A percentile compares a stretch with the other conserved stretches of the same genome.
These are phyloP conservation scores for Decorospora gaudefroyi DNA, from an alignment of 2,329 filamentous ascomycete genomes.

Conservation along the genomic window DNA sequence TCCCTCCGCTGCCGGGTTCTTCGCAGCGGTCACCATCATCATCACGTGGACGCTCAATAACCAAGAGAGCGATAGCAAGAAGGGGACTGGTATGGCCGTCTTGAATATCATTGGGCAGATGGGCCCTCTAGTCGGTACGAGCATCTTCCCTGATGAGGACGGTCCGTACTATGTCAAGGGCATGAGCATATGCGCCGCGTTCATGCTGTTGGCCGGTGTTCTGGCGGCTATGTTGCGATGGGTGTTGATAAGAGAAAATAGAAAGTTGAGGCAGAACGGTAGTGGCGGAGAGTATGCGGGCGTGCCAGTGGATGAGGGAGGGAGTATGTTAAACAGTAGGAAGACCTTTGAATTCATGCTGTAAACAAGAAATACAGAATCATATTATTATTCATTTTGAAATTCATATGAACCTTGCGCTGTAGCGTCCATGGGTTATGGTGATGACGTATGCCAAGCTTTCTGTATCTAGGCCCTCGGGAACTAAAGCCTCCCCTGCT, in stretches of 20 bases:
- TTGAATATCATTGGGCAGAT: slow-evolving; percentile 82
- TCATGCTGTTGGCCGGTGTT: slow-evolving; percentile 55
- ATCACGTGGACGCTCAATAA: slow-evolving; percentile 92
- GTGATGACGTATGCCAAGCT: slow-evolving; percentile 15
- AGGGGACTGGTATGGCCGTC: slow-evolving; percentile 77
- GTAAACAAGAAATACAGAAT: no score
- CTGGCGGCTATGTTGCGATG: slow-evolving; percentile 52
- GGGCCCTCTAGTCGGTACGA: slow-evolving; percentile 66
- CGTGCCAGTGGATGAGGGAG: slow-evolving; percentile 33
- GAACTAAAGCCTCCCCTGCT: slow-evolving; percentile 2
- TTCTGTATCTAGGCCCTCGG: slow-evolving; percentile 1
- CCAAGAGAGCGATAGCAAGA: slow-evolving; percentile 68
- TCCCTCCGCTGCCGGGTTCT: slow-evolving; percentile 80
- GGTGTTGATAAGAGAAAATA: slow-evolving; percentile 44
- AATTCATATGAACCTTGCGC: no score
- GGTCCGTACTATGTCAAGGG: slow-evolving; percentile 56
- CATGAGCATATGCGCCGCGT: slow-evolving; percentile 56
- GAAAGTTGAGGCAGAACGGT: slow-evolving; percentile 10
- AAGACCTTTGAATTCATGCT: slow-evolving; percentile 40
- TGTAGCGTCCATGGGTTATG: no score
- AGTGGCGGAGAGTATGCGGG: slow-evolving; percentile 31
- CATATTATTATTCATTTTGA: no score
- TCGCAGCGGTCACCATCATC: slow-evolving; percentile 79
- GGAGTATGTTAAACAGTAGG: slow-evolving; percentile 12
- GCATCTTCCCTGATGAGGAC: slow-evolving; percentile 58